Conservation (phyloP, 2,329 filamentous ascomycete genomes). For the Verticillium klebahnii region DNA sequence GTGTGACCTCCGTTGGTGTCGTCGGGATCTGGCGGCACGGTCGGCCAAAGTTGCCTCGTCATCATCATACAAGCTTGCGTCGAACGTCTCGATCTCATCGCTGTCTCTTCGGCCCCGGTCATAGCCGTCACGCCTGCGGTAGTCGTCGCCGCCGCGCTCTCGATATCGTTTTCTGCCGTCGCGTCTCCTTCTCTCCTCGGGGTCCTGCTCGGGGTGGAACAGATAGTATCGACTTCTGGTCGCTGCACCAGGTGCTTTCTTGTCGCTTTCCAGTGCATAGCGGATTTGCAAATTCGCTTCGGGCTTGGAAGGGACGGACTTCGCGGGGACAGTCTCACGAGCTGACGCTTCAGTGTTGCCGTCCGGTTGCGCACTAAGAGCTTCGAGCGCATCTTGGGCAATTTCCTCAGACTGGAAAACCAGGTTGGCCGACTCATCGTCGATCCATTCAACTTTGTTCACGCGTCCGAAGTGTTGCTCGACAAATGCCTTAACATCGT, state of each 20-base stretch:
- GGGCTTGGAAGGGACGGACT: slow-evolving; percentile 62
- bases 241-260: slow-evolving; percentile 73
- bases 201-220: slow-evolving; percentile 84
- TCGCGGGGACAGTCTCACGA: slow-evolving; percentile 65
- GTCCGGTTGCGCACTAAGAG: slow-evolving; percentile 43
- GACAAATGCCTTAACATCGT: slow-evolving; percentile 73
- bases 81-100: slow-evolving; percentile 55
- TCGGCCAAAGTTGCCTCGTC: slow-evolving; percentile 35
- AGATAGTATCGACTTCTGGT: slow-evolving; percentile 87
- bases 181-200: slow-evolving; percentile 63
- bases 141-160: slow-evolving; percentile 42
- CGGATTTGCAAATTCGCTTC: slow-evolving; percentile 68
- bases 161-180: slow-evolving; percentile 56
- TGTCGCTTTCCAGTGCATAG: slow-evolving; percentile 69
- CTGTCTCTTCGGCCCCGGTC: slow-evolving; percentile 35
- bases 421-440: slow-evolving; percentile 86
- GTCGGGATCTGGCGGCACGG: slow-evolving; percentile 22
- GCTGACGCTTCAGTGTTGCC: slow-evolving; percentile 45
- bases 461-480: slow-evolving; percentile 59
- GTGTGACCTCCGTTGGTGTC: slow-evolving; percentile 22
- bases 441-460: slow-evolving; percentile 82
- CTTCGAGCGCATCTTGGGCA: slow-evolving; percentile 50
- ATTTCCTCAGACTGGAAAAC: slow-evolving; percentile 58
- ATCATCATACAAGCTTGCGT: slow-evolving; percentile 82
- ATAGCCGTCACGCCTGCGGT: slow-evolving; percentile 23